Evolutionary conservation across 345 rosid genomes (phyloP), one percentile per base, ranked within the genome.

Genomic region (Carallia pectinifolia): DNA sequence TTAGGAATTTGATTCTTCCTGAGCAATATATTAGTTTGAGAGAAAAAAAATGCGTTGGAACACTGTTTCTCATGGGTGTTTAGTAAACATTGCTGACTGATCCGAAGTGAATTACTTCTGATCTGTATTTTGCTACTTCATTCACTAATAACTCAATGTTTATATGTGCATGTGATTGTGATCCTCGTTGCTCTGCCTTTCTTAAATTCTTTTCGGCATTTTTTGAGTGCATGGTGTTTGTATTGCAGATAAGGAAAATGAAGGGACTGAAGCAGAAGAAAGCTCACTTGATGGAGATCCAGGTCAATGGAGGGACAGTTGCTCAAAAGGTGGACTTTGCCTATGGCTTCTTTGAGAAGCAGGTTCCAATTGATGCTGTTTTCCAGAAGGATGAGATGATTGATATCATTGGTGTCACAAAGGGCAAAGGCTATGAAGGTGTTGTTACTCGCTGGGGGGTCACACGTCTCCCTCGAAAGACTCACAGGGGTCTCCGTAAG

Each of bases 401-500:
- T 71, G 94, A 90, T 55, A 74, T 89, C 71, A 90, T 90, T 65
- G 97, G 92, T 48, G 97, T 90, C 15, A 90, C 94, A 2, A 90
- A 89, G 86, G 97, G 97, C 78, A 90, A 90, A 54, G 97, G 97
- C 77, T 88, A 85, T 38, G 97, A 89, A 75, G 97, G 97, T 81
- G 97, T 90, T 72, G 94, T 90, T 9, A 89, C 97, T 29, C 95
- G 97, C 53, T 91, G 97, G 95, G 97, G 97, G 67, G 97, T 89
- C 48, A 91, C 97, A 12, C 90, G 95, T 29, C 91, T 91, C 55
- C 97, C 97, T 15, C 87, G 97, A 23, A 91, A 91, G 84, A 91
- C 97, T 56, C 97, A 91, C 75, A 80, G 97, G 34, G 97, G 97
- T 82, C 88, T 91, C 12, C 94, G 96, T 58, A 91, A 91, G 87